Conservation (phyloP, 345 rosid genomes). For the Hibiscus trionum region DNA sequence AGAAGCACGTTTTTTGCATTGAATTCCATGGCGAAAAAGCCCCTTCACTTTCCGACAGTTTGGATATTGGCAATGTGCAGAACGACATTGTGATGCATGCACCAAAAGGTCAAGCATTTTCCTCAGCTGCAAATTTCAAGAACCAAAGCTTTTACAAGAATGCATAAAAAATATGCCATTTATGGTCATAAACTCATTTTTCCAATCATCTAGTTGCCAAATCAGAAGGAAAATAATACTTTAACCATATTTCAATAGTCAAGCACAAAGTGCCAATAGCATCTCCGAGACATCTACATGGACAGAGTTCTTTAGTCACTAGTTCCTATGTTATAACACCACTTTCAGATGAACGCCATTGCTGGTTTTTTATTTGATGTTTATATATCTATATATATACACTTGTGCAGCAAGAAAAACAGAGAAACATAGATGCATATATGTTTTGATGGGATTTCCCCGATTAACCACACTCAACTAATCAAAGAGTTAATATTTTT, state of each 20-base stretch:
- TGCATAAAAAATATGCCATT: background rate
- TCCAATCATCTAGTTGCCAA: background rate
- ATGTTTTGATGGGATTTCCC: background rate
- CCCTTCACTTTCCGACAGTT: conserved; percentile 61
- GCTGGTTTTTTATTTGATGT: background rate
- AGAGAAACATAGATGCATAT: background rate
- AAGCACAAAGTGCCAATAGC: background rate
- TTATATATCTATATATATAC: background rate
- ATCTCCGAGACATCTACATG: background rate
- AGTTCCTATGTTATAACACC: background rate
- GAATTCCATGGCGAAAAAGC: conserved; percentile 66
- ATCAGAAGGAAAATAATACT: background rate
- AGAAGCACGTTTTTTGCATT: conserved; percentile 81
- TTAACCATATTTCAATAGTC: background rate
- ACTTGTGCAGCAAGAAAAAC: background rate
- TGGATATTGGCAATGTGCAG: conserved; percentile 78
- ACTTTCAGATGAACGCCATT: background rate
- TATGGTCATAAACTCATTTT: background rate
- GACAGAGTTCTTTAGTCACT: background rate
- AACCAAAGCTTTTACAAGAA: background rate
- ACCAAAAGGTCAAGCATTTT: conserved; percentile 99
- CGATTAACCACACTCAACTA: background rate
- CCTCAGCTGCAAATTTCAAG: conserved; percentile 61
- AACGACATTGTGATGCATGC: conserved; percentile 92
- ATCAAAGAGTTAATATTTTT: background rate